Percentiles rank a stretch among this genome's conserved stretches.
Conservation (phyloP, 108 stramenopile species). For the Stephanodiscus minutulus region DNA sequence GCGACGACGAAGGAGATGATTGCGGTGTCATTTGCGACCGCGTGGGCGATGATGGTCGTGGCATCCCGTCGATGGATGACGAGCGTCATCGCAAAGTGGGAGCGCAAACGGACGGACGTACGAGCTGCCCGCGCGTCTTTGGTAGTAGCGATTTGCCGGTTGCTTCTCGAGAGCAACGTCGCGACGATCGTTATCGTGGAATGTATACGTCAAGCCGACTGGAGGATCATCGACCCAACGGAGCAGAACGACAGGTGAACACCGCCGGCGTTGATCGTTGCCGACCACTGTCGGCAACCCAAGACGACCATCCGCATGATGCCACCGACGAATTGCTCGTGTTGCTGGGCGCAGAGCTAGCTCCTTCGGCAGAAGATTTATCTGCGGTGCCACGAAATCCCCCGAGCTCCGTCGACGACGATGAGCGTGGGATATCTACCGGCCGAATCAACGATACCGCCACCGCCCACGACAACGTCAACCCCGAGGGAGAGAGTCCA, state of each 20-base stretch:
- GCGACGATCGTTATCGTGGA: neutral
- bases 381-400: neutral
- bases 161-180: neutral
- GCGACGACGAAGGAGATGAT: conserved; percentile 11
- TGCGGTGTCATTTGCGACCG: conserved; percentile 1
- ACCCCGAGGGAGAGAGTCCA: neutral
- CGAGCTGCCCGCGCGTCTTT: neutral
- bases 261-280: neutral
- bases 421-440: neutral
- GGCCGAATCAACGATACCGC: neutral
- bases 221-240: neutral
- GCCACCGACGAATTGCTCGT: conserved; percentile 11
- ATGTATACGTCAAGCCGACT: neutral
- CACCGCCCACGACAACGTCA: neutral
- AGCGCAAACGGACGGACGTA: neutral
- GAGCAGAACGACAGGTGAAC: neutral
- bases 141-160: neutral
- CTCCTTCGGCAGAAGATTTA: neutral
- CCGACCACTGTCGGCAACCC: neutral
- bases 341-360: neutral
- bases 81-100: neutral
- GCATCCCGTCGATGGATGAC: neutral
- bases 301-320: conserved; percentile 1
- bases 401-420: neutral
- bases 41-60: neutral